phyloP scores from a whole-genome alignment of 441 rosid genomes.

The Pelargonium myrrhifolium region DNA sequence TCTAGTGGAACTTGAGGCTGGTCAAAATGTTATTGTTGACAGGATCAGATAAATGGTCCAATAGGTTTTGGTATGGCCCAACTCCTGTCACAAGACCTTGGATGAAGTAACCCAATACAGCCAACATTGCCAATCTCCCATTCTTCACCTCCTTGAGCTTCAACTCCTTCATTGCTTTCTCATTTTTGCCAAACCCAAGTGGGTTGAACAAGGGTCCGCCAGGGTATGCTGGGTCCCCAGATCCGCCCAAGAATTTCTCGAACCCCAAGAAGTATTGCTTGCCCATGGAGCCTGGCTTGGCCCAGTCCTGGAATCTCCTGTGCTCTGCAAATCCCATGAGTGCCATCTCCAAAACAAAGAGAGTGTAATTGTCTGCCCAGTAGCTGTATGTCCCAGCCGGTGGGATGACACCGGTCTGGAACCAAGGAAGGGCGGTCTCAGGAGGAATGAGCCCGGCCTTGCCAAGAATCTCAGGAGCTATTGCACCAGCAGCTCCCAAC shows the following conservation, averaged over 20 bases:
- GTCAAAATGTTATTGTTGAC: constrained; percentile 86
- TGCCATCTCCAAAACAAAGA: constrained; percentile 80
- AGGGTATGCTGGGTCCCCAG: constrained; percentile 79
- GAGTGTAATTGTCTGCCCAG: constrained; percentile 87
- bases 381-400: constrained; percentile 88
- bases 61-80: constrained; percentile 90
- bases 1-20: constrained; percentile 84
- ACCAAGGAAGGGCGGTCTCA: constrained; percentile 92
- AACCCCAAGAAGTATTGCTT: constrained; percentile 86
- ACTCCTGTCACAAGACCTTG: constrained; percentile 84
- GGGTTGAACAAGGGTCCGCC: constrained; percentile 97
- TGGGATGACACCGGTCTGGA: constrained; percentile 84
- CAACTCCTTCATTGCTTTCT: constrained; percentile 75
- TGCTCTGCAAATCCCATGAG: constrained; percentile 96
- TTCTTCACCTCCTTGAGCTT: constrained; percentile 95
- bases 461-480: constrained; percentile 84
- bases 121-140: constrained; percentile 86
- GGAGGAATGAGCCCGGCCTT: constrained; percentile 65
- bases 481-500: constrained; percentile 73
- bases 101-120: constrained; percentile 64
- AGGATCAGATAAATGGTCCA: constrained; percentile 91
- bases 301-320: constrained; percentile 89
- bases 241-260: constrained; percentile 71
- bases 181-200: constrained; percentile 79
- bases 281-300: constrained; percentile 78